Evolutionary conservation across 805 yeast species (phyloP).

Genomic region (Candida montana): DNA sequence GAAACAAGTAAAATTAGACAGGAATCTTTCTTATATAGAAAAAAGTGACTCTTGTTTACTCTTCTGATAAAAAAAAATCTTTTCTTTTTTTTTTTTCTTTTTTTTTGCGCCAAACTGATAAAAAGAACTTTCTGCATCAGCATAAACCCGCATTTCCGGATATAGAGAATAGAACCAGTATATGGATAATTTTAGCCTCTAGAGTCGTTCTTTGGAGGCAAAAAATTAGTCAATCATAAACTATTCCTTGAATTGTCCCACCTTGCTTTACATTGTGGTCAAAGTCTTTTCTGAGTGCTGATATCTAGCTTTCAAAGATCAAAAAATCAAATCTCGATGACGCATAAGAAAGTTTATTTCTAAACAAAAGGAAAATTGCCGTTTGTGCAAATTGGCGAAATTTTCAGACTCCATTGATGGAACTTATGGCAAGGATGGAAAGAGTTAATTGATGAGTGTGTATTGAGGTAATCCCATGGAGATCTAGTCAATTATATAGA

Average conservation of each 20-base stretch:
- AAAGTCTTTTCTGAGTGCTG: too few relatives aligned
- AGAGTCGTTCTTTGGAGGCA: not conserved
- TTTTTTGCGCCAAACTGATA: slow-evolving; percentile 4
- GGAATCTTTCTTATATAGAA: not conserved
- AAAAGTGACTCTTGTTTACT: not conserved
- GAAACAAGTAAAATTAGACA: not conserved
- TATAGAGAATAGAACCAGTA: not conserved
- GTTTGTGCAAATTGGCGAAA: not conserved
- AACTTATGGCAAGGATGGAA: too few relatives aligned
- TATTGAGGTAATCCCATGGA: too few relatives aligned
- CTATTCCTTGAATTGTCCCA: not conserved
- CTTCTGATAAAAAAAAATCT: not conserved
- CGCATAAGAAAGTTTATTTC: not conserved
- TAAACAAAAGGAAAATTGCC: too few relatives aligned
- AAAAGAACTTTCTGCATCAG: not conserved
- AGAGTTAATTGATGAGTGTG: too few relatives aligned
- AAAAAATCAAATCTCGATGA: not conserved
- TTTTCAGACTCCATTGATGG: not conserved
- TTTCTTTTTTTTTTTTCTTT: not conserved
- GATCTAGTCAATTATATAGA: too few relatives aligned
- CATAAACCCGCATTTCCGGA: not conserved
- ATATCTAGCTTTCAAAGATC: not conserved
- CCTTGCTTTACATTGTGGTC: not conserved
- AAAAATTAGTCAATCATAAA: not conserved
- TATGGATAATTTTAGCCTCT: too few relatives aligned